phyloP scores from a whole-genome alignment of 306 rosid genomes.

The Trichosanthes truncata region DNA sequence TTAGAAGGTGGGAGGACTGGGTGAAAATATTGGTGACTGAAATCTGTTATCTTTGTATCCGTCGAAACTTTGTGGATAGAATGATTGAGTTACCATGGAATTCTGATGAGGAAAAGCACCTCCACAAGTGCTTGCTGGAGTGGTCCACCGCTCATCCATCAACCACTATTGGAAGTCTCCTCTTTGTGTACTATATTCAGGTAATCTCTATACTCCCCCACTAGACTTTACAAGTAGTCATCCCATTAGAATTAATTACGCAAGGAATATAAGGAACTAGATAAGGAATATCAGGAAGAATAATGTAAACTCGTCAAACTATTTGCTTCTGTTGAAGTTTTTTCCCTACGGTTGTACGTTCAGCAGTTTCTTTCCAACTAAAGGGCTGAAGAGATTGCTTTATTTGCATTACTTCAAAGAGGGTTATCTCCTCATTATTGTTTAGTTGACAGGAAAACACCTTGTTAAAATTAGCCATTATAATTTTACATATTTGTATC shows the following conservation, averaged over 20 bases:
- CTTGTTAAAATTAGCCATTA: not conserved
- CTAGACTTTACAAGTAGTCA: not conserved
- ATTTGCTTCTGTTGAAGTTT: not conserved
- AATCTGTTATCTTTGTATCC: constrained; percentile 84
- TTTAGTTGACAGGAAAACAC: not conserved
- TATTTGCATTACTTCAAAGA: not conserved
- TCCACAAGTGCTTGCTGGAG: constrained; percentile 77
- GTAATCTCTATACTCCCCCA: constrained; percentile 24
- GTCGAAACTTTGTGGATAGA: constrained; percentile 81
- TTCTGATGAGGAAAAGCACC: constrained; percentile 79
- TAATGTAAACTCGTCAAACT: not conserved
- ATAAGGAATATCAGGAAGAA: not conserved
- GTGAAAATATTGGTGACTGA: constrained; percentile 81
- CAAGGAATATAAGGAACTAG: not conserved
- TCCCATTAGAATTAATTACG: not conserved
- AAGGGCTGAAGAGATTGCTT: not conserved
- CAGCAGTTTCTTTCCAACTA: not conserved
- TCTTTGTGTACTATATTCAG: constrained; percentile 89
- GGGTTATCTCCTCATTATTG: not conserved
- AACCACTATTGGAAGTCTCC: constrained; percentile 75
- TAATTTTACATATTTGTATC: not conserved
- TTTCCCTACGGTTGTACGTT: not conserved
- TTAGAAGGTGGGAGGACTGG: constrained; percentile 56
- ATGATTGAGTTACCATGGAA: constrained; percentile 95
- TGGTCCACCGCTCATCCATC: constrained; percentile 55